Percentiles rank a stretch among this genome's conserved stretches.
Evolutionary conservation across 2,329 filamentous ascomycete species (phyloP).

Genomic region (Cladosporium sp.): DNA sequence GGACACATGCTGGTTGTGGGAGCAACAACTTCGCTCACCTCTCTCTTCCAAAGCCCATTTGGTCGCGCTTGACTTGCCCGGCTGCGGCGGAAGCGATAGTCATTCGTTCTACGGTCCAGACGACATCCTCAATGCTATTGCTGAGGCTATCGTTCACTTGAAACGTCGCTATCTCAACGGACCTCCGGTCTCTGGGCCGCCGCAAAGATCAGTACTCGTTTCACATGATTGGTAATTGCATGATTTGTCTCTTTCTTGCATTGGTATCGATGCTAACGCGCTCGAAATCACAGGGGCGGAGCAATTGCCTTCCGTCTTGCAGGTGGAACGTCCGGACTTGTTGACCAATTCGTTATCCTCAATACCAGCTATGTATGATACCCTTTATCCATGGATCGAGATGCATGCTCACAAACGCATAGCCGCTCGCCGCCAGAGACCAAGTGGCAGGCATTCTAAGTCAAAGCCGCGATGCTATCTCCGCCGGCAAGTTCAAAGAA

Average conservation of each 20-base stretch:
- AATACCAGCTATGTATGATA: conserved; percentile 55
- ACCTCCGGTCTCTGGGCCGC: not conserved
- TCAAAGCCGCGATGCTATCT: not conserved
- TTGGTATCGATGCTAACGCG: conserved; percentile 29
- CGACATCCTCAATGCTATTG: conserved; percentile 54
- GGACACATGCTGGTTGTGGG: conserved; percentile 59
- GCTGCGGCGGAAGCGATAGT: conserved; percentile 59
- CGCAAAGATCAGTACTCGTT: not conserved
- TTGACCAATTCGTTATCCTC: conserved; percentile 56
- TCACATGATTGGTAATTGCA: conserved; percentile 11
- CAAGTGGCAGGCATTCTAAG: not conserved
- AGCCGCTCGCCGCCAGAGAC: conserved; percentile 2
- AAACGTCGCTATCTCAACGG: conserved; percentile 45
- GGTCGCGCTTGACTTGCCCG: conserved; percentile 59
- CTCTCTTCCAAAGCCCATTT: conserved; percentile 45
- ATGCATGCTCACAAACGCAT: not conserved
- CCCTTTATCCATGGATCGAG: not conserved
- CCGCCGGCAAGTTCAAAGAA: not conserved
- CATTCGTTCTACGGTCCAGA: conserved; percentile 52
- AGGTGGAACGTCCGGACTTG: conserved; percentile 57
- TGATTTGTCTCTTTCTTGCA: not conserved
- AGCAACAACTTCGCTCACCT: conserved; percentile 46
- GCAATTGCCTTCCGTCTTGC: conserved; percentile 57
- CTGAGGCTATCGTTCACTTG: conserved; percentile 55
- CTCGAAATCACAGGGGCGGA: conserved; percentile 45